Evolutionary conservation across 2,329 filamentous ascomycete genomes (phyloP), one percentile per base, ranked within the genome.

Genomic region (Grosmannia serpens): DNA sequence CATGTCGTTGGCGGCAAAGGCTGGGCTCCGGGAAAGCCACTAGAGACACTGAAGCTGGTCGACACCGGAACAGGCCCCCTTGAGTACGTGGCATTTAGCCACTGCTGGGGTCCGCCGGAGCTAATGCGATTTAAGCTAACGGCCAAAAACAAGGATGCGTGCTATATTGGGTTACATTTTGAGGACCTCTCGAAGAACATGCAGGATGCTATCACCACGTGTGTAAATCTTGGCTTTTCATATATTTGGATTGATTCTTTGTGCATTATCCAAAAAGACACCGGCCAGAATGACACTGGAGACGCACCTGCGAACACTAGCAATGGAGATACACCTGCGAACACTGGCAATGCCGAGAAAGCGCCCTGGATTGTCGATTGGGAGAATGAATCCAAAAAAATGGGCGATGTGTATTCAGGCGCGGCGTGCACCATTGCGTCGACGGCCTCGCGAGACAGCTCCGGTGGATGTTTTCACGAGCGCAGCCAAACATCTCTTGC

Each of bases 201-300:
- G 57, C 60, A 52, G 38, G 61, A 65, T 33, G 61, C 60, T 15
- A 55, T 64, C 29, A 27, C 53, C 11, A 53, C 61, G 10, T 54
- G 58, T 2, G 50, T 55, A 2, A 24, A n/a, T 2, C 58, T 65
- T 22, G 61, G 59, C 5, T 53, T 62, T 8, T 46, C 47, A 26
- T 63, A 63, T 33, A 35, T 64, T n/a, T 65, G 63, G 64, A 63
- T 65, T 29, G 63, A 65, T 47, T 58, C 60, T 6, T 59, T 65
- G 1, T 62, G 62, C 53, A 62, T 65, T 52, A 55, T 63, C 22
- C 63, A 65, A 15, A n/a, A 15, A 29, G 53, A 24, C 33, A 11
- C 31, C 50, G 20, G 27, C 13, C 15, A 9, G 15, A 3, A 61
- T 15, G 57, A 58, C 15, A 38, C 13, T 4, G 46, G 15, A 4